These are phyloP conservation scores for Macrophomina pseudophaseolina DNA, from an alignment of 2,329 filamentous ascomycete genomes.

Conservation along the genomic window DNA sequence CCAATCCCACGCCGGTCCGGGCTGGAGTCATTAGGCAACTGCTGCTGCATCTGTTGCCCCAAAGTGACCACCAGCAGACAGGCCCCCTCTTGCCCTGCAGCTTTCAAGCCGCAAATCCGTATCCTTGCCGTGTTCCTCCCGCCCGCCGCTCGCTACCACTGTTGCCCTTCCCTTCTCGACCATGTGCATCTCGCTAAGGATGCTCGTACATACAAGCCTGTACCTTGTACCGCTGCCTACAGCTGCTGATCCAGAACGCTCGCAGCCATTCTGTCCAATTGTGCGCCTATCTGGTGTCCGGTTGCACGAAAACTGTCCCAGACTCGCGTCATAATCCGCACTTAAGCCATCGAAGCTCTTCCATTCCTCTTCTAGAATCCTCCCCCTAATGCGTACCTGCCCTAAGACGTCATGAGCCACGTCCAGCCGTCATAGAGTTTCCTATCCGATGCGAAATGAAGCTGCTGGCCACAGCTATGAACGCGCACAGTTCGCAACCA, in stretches of 20 bases:
- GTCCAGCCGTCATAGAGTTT: not conserved
- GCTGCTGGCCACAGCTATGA: not conserved
- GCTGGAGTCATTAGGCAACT: constrained; percentile 18
- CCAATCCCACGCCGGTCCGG: constrained; percentile 10
- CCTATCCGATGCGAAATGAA: not conserved
- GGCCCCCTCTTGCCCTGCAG: constrained; percentile 19
- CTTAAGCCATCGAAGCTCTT: constrained; percentile 7
- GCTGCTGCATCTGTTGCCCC: constrained; percentile 10
- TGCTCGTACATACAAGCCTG: constrained; percentile 12
- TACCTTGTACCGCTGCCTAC: constrained; percentile 1
- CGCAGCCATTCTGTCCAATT: constrained; percentile 17
- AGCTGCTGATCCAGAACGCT: not conserved
- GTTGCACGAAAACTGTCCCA: constrained; percentile 12
- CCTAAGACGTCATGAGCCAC: constrained; percentile 12
- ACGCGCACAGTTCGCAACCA: not conserved
- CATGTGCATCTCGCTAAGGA: constrained; percentile 18
- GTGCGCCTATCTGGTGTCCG: not conserved
- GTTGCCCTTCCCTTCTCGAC: constrained; percentile 1
- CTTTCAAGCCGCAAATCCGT: constrained; percentile 1
- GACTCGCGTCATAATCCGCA: not conserved
- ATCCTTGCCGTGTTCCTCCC: constrained; percentile 14
- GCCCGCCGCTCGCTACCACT: constrained; percentile 13
- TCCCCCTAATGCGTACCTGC: constrained; percentile 3
- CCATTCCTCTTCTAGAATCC: constrained; percentile 19
- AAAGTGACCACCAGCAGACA: constrained; percentile 17